Evolutionary conservation across 176 grass and related monocot genomes (phyloP).

Genomic region (Miscanthus lutarioriparius): DNA sequence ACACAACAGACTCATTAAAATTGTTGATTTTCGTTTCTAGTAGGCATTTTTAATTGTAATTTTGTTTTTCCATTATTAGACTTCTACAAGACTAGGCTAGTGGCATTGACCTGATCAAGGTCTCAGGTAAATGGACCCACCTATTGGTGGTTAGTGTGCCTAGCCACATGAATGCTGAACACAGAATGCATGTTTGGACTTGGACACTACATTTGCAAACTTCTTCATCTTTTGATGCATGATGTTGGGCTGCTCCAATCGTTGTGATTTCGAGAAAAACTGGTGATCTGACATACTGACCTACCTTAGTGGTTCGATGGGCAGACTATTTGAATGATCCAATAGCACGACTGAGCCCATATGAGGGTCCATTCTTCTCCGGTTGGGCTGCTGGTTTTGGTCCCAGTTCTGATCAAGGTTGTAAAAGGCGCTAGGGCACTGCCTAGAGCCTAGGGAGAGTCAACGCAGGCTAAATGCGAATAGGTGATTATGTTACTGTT

Average conservation of each 20-base stretch:
- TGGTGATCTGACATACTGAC: not conserved
- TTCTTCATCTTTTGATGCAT: not conserved
- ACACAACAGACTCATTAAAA: not conserved
- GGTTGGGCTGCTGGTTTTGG: not conserved
- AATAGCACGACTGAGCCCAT: not conserved
- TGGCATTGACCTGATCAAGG: not conserved
- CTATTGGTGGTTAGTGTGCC: not conserved
- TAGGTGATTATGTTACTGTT: not conserved
- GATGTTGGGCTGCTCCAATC: not conserved
- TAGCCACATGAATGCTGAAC: not conserved
- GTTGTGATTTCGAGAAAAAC: not conserved
- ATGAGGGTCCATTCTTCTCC: not conserved
- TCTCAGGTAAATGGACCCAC: not conserved
- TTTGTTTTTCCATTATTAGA: not conserved
- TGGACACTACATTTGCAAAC: not conserved
- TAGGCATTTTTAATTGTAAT: not conserved
- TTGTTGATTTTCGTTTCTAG: not conserved
- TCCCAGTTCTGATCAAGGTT: not conserved
- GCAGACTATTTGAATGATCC: not conserved
- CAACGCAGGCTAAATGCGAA: not conserved
- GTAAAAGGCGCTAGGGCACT: not conserved
- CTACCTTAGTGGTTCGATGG: not conserved
- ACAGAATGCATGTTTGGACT: not conserved
- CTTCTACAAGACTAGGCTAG: not conserved
- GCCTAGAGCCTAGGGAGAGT: not conserved